Conservation (phyloP, 345 rosid species). For the Sisymbrium altissimum region DNA sequence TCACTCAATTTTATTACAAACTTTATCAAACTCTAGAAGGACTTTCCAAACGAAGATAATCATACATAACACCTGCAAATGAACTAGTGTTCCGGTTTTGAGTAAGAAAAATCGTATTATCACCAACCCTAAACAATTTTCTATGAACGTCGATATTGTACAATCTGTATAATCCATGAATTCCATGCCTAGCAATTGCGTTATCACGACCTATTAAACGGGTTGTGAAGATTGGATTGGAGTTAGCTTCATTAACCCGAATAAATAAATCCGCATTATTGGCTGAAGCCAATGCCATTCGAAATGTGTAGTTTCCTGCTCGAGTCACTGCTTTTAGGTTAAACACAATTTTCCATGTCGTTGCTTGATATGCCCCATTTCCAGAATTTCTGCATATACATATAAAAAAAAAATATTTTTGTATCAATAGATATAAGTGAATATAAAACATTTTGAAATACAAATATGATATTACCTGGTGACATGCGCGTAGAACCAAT, state of each 20-base stretch:
- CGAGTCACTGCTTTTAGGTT: too few species aligned
- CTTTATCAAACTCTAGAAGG: constrained; percentile 28
- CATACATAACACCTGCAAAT: constrained; percentile 71
- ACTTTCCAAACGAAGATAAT: constrained; percentile 76
- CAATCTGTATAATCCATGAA: constrained; percentile 44
- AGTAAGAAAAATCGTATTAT: constrained; percentile 55
- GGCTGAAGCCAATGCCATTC: constrained; percentile 75
- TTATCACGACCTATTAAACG: constrained; percentile 27
- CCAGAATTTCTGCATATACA: too few species aligned
- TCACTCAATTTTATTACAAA: neutral
- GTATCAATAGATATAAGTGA: too few species aligned
- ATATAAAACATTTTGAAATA: too few species aligned
- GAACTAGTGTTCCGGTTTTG: constrained; percentile 39
- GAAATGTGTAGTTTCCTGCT: too few species aligned
- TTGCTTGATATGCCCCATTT: too few species aligned
- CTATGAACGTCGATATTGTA: constrained; percentile 44
- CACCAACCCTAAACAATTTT: constrained; percentile 35
- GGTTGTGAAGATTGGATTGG: constrained; percentile 15
- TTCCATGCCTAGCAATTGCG: constrained; percentile 38
- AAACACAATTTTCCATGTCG: too few species aligned
- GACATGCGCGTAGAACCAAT: too few species aligned
- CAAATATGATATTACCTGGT: too few species aligned
- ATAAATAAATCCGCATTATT: too few species aligned
- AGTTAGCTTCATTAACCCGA: too few species aligned
- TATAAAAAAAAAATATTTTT: too few species aligned